A percentile compares a stretch with the other conserved stretches of the same genome.
Conservation (phyloP, 2,329 filamentous ascomycete genomes). For the Parastagonospora nodorum region DNA sequence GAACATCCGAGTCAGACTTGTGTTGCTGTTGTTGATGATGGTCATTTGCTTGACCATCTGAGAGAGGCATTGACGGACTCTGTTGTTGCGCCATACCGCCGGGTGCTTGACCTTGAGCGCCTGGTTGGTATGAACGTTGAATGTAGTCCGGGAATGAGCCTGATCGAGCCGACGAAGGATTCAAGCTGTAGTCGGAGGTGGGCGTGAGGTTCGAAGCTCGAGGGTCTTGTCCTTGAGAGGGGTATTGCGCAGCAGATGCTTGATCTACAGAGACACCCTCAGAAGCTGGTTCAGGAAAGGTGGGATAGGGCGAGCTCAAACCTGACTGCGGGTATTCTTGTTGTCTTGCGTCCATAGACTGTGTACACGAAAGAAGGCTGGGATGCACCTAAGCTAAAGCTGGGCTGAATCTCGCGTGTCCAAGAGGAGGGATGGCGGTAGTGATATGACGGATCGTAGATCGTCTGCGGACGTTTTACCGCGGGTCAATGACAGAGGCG, state of each 20-base stretch:
- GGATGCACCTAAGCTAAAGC: constrained; percentile 46
- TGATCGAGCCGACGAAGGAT: constrained; percentile 76
- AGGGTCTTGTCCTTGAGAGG: constrained; percentile 76
- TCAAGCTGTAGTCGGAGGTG: constrained; percentile 85
- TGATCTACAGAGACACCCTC: constrained; percentile 87
- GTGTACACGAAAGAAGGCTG: constrained; percentile 38
- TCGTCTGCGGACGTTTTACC: constrained; percentile 46
- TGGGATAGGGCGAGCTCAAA: constrained; percentile 61
- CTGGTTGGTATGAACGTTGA: constrained; percentile 78
- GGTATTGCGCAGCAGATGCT: constrained; percentile 88
- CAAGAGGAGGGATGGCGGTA: constrained; percentile 51
- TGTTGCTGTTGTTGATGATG: constrained; percentile 69
- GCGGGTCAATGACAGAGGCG: constrained; percentile 39
- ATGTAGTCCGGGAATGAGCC: constrained; percentile 87
- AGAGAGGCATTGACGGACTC: constrained; percentile 93
- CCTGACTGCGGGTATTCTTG: constrained; percentile 59
- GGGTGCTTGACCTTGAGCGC: constrained; percentile 73
- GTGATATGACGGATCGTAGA: constrained; percentile 54
- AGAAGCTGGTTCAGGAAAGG: constrained; percentile 69
- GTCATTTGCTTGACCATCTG: constrained; percentile 75
- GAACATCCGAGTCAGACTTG: constrained; percentile 95
- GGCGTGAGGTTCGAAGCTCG: constrained; percentile 78
- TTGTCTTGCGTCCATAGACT: constrained; percentile 62
- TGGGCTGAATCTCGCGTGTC: constrained; percentile 44
- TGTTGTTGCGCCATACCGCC: constrained; percentile 98